These are phyloP conservation scores for Coemansia interrupta DNA, from an alignment of 192 early-diverging fungal genomes.

Conservation along the genomic window DNA sequence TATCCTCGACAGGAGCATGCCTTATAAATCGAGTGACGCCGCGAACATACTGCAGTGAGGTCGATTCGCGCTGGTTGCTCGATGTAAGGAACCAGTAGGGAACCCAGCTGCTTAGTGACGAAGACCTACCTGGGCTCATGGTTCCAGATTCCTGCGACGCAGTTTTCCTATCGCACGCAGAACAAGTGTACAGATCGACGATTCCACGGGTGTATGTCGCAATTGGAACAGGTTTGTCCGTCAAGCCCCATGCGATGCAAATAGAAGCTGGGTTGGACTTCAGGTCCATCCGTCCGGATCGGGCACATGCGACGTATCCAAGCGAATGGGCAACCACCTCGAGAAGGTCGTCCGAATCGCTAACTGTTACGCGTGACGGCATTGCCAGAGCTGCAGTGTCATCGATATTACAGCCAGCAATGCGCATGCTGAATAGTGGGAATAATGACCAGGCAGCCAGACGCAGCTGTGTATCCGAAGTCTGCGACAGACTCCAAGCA, in stretches of 20 bases:
- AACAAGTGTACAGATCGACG: neutral
- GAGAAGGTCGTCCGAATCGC: constrained; percentile 34
- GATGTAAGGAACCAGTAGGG: constrained; percentile 52
- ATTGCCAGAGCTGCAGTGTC: constrained; percentile 12
- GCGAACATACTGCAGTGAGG: constrained; percentile 30
- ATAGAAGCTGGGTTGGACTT: neutral
- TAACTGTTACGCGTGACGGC: constrained; percentile 22
- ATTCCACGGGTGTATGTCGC: neutral
- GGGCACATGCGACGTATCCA: constrained; percentile 43
- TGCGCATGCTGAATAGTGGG: constrained; percentile 27
- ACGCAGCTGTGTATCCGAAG: constrained; percentile 14
- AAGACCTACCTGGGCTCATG: neutral
- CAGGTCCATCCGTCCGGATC: constrained; percentile 19
- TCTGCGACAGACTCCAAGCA: constrained; percentile 22
- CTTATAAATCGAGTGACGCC: constrained; percentile 34
- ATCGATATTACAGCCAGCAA: constrained; percentile 6
- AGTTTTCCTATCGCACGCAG: neutral
- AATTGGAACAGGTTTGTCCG: neutral
- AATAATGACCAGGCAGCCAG: constrained; percentile 36
- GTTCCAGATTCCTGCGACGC: neutral
- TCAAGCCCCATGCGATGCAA: constrained; percentile 6
- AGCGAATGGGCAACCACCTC: constrained; percentile 31
- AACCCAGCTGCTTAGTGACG: constrained; percentile 45
- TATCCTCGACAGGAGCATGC: constrained; percentile 39
- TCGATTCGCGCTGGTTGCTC: constrained; percentile 19